A percentile compares a stretch with the other conserved stretches of the same genome.
Evolutionary conservation across 208 protist genomes (phyloP).

Genomic region (Herpetomonas samuelpessoai): DNA sequence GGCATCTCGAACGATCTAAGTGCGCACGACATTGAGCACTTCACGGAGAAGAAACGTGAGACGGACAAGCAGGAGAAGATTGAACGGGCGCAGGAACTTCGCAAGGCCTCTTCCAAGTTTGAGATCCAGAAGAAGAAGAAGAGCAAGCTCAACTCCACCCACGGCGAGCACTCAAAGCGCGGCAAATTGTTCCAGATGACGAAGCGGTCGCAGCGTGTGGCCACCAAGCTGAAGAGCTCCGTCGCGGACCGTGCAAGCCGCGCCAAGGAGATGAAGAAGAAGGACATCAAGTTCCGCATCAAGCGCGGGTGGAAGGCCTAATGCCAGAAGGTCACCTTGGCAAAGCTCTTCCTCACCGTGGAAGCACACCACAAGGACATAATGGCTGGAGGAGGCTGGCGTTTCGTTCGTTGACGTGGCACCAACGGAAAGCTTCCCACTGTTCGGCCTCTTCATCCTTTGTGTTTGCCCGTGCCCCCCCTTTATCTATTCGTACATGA

Average conservation of each 20-base stretch:
- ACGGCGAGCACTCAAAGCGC: conserved; percentile 83
- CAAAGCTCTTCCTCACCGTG: too few relatives aligned
- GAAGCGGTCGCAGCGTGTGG: conserved; percentile 83
- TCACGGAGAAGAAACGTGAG: conserved; percentile 77
- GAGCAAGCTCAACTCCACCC: conserved; percentile 87
- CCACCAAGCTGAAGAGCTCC: conserved; percentile 81
- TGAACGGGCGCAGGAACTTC: conserved; percentile 70
- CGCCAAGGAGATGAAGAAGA: conserved; percentile 91
- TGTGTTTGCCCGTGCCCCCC: too few relatives aligned
- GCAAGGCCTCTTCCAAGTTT: conserved; percentile 81
- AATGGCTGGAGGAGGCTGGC: too few relatives aligned
- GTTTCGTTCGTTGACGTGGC: too few relatives aligned
- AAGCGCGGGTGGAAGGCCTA: conserved; percentile 90
- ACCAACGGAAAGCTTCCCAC: too few relatives aligned
- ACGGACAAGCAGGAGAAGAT: conserved; percentile 85
- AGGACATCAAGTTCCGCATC: conserved; percentile 93
- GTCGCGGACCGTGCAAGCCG: conserved; percentile 60
- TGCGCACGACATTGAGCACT: conserved; percentile 84
- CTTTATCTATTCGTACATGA: too few relatives aligned
- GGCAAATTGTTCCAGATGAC: conserved; percentile 92
- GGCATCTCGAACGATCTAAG: conserved; percentile 74
- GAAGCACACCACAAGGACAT: too few relatives aligned
- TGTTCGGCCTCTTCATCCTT: too few relatives aligned
- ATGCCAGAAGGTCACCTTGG: too few relatives aligned
- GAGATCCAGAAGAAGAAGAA: conserved; percentile 89